Evolutionary conservation across 2,329 filamentous ascomycete genomes (phyloP), one percentile per base, ranked within the genome.

Genomic region (Phialophora chinensis): DNA sequence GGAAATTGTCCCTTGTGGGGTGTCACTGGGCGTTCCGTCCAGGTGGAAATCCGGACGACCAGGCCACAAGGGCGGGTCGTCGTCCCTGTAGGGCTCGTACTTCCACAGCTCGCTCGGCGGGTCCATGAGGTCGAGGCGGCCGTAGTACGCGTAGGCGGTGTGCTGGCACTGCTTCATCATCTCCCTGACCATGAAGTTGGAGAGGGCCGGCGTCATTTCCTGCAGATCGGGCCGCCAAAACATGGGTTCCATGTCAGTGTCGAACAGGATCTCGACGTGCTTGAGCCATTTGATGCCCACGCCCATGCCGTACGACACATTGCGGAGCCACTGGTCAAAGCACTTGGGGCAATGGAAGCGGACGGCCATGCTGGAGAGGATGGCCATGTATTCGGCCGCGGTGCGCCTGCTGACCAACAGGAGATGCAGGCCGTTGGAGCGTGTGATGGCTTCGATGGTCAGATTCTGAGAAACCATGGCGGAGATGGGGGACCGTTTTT

Each of bases 271-370:
- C 42, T 69, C 67, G 54, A 69, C 61, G 23, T 61, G 61, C 20
- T 55, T 61, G 33, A 69, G 66, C 67, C 67, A 69, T n/a, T 49
- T 50, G 31, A 69, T 56, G 29, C 67, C 67, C 27, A 64, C 60
- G 49, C 69, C 69, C 14, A 71, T 59, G n/a, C 67, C 69, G 49
- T 61, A 49, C n/a, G 64, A 65, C 27, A 66, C 49, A 33, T 66
- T 66, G 63, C 31, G 33, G 11, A 71, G 55, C 20, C 68, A 52
- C 35, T 60, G 56, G 14, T 67, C 59, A 25, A 69, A 65, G 58
- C 67, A 67, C 25, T 60, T 57, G 10, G 53, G 50, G 42, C 65
- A 70, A 55, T 71, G 67, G 53, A 68, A 66, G 33, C 60, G 44
- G 7, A 71, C 62, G 7, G 55, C 38, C 27, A 62, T 25, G 2